phyloP scores from a whole-genome alignment of 2,329 filamentous ascomycete genomes.

The Aspergillus fructus region DNA sequence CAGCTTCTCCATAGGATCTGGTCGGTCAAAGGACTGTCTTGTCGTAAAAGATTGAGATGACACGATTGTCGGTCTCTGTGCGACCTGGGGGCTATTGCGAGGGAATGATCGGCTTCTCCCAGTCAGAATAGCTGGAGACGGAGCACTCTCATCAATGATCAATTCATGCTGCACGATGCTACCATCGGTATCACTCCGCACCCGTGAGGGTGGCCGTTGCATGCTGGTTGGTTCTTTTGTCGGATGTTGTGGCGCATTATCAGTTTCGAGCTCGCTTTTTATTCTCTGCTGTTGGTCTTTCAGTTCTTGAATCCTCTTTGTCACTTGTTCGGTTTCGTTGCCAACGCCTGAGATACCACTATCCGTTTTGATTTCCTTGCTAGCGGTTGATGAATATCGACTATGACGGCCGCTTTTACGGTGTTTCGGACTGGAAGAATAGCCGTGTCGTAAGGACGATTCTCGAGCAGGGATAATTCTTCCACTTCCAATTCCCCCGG shows the following conservation, averaged over 20 bases:
- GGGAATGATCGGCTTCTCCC: conserved; percentile 46
- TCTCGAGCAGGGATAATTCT: conserved; percentile 65
- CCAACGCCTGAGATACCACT: conserved; percentile 38
- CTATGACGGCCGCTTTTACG: conserved; percentile 52
- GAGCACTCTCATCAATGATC: conserved; percentile 60
- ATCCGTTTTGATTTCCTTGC: conserved; percentile 41
- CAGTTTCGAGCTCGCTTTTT: conserved; percentile 48
- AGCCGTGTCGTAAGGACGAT: conserved; percentile 62
- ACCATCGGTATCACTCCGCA: conserved; percentile 2
- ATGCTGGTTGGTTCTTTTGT: conserved; percentile 13
- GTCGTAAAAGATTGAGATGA: conserved; percentile 23
- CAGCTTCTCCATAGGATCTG: conserved; percentile 28
- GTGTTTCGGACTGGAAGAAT: conserved; percentile 54
- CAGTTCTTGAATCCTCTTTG: conserved; percentile 57
- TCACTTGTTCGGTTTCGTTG: conserved; percentile 55
- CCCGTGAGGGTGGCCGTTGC: conserved; percentile 13
- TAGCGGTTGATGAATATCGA: conserved; percentile 37
- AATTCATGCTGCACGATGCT: conserved; percentile 13
- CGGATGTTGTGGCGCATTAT: conserved; percentile 32
- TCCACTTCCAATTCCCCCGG: conserved; percentile 45
- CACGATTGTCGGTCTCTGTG: conserved; percentile 28
- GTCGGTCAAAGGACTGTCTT: conserved; percentile 30
- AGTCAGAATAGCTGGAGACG: conserved; percentile 67
- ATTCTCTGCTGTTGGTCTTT: conserved; percentile 58
- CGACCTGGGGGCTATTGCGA: conserved; percentile 26